phyloP scores from a whole-genome alignment of 176 grass and related monocot genomes.

The Rhynchospora tenuis region DNA sequence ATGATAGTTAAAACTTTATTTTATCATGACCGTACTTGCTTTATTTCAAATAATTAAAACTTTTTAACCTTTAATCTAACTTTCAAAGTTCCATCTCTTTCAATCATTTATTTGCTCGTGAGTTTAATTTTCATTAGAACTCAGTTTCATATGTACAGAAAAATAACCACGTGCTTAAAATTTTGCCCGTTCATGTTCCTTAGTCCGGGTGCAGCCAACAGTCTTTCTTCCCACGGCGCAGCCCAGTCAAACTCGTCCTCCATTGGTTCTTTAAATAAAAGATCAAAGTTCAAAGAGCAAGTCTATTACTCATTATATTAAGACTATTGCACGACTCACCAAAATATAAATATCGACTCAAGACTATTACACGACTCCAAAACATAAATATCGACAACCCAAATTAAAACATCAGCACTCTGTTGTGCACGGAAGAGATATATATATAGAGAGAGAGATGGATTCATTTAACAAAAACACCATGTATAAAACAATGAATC shows the following conservation, averaged over 20 bases:
- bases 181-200: background rate
- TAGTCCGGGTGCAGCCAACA: background rate
- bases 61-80: background rate
- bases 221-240: background rate
- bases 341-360: background rate
- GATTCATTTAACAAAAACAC: constrained; percentile 7
- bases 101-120: background rate
- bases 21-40: no score
- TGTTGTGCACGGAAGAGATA: background rate
- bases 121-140: background rate
- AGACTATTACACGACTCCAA: background rate
- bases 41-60: background rate
- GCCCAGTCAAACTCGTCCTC: background rate
- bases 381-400: background rate
- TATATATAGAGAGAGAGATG: background rate
- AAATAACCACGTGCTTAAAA: background rate
- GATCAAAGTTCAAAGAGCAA: background rate
- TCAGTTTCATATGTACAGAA: no score
- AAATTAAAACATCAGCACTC: background rate
- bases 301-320: background rate
- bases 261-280: background rate
- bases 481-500: constrained; percentile 9
- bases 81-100: background rate
- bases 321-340: background rate
- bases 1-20: no score